These are phyloP conservation scores for Trametes sp. DNA, from an alignment of 1,284 basidiomycete species.

Conservation along the genomic window DNA sequence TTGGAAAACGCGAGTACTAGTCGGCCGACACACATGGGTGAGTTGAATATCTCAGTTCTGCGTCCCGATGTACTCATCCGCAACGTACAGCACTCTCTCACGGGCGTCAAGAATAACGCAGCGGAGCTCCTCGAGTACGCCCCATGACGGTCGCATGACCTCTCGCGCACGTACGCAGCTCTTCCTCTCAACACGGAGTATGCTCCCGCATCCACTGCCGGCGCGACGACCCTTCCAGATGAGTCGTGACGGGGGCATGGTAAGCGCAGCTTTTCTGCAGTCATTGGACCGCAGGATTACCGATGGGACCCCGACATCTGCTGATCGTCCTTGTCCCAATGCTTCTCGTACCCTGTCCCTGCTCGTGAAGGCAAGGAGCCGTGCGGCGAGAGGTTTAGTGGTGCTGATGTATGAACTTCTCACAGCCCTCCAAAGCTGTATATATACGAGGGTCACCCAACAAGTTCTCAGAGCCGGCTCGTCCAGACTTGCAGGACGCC, in stretches of 20 bases:
- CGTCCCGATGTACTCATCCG: no score
- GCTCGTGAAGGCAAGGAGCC: neutral
- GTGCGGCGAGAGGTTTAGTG: neutral
- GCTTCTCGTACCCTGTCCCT: neutral
- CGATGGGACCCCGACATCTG: neutral
- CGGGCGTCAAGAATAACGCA: constrained; percentile 4
- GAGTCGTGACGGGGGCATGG: neutral
- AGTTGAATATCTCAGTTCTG: no score
- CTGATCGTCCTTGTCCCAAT: neutral
- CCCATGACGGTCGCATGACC: constrained; percentile 2
- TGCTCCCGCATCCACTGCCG: neutral
- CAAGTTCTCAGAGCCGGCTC: no score
- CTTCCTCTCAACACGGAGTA: neutral
- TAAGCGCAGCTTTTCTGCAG: neutral
- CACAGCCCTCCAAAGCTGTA: no score
- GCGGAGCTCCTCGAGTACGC: neutral
- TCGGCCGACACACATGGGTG: neutral
- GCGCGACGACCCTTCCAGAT: neutral
- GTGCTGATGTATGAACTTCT: no score
- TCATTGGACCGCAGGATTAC: neutral
- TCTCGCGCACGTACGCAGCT: neutral
- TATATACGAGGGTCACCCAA: no score
- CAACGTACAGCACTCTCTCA: neutral
- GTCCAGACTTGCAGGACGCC: neutral
- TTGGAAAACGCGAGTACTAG: no score